Percentiles rank a stretch among this genome's conserved stretches.
phyloP scores from a whole-genome alignment of 305 asterid species.

The Fraxinus sp. region DNA sequence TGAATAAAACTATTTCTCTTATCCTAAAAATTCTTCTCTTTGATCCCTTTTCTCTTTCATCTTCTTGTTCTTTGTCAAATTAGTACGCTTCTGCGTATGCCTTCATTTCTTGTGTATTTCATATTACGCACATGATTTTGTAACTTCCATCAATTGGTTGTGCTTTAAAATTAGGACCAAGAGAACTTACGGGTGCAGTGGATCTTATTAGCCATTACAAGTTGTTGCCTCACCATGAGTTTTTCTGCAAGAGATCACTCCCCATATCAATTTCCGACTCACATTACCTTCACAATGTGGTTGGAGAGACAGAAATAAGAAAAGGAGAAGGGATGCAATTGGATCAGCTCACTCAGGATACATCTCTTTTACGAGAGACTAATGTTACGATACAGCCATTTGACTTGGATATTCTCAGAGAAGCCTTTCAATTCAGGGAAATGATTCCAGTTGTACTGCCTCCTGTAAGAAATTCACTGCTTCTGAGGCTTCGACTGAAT shows the following conservation, averaged over 20 bases:
- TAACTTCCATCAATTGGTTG: not conserved
- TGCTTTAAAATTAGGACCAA: constrained; percentile 23
- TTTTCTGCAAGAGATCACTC: constrained; percentile 29
- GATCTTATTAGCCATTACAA: constrained; percentile 32
- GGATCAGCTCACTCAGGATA: constrained; percentile 23
- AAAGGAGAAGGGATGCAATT: constrained; percentile 33
- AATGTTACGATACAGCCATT: constrained; percentile 15
- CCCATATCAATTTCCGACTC: constrained; percentile 20
- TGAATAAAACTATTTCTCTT: not conserved
- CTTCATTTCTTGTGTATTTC: not conserved
- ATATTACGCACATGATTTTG: not conserved
- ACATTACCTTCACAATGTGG: constrained; percentile 31
- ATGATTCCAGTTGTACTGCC: constrained; percentile 13
- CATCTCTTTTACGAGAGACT: not conserved
- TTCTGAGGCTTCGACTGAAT: not conserved
- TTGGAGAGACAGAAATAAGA: constrained; percentile 29
- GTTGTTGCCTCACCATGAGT: constrained; percentile 24
- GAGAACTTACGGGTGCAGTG: constrained; percentile 31
- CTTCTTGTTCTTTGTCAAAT: not conserved
- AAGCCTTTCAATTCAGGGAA: constrained; percentile 27
- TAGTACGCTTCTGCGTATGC: not conserved
- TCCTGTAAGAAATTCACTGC: constrained; percentile 14
- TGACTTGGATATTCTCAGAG: constrained; percentile 27
- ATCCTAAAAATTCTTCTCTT: not conserved
- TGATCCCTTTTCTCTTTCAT: not conserved